Evolutionary conservation across 805 yeast genomes (phyloP).

Genomic region (Saccharomycopsis malanga): DNA sequence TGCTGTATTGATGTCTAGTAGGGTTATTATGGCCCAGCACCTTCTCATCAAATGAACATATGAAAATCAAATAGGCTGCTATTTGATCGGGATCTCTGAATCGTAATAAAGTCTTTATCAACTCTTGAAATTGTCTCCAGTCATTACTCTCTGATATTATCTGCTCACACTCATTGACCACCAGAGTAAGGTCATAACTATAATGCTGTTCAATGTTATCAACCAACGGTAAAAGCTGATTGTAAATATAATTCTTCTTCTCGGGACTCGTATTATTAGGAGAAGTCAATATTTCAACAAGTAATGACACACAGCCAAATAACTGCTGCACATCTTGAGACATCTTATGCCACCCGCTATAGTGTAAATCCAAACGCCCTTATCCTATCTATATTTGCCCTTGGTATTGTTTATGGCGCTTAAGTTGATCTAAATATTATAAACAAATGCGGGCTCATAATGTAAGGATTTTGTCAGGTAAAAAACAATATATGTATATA

Average conservation of each 20-base stretch:
- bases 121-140: constrained; percentile 32
- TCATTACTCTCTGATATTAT: background rate
- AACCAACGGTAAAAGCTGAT: background rate
- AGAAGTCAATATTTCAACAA: background rate
- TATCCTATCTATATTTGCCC: no score
- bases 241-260: background rate
- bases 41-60: no score
- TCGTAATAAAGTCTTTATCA: constrained; percentile 29
- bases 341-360: no score
- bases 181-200: background rate
- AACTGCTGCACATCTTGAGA: background rate
- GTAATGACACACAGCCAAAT: background rate
- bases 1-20: no score
- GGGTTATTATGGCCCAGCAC: no score
- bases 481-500: no score
- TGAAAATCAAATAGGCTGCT: constrained; percentile 26
- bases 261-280: background rate
- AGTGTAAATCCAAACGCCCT: no score
- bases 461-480: no score
- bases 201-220: background rate
- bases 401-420: no score
- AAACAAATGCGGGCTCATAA: no score
- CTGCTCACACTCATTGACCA: background rate
- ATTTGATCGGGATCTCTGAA: constrained; percentile 30
- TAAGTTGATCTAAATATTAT: no score